A percentile compares a stretch with the other conserved stretches of the same genome.
phyloP scores from a whole-genome alignment of 2,329 filamentous ascomycete species.

The Xylariaceae sp. region DNA sequence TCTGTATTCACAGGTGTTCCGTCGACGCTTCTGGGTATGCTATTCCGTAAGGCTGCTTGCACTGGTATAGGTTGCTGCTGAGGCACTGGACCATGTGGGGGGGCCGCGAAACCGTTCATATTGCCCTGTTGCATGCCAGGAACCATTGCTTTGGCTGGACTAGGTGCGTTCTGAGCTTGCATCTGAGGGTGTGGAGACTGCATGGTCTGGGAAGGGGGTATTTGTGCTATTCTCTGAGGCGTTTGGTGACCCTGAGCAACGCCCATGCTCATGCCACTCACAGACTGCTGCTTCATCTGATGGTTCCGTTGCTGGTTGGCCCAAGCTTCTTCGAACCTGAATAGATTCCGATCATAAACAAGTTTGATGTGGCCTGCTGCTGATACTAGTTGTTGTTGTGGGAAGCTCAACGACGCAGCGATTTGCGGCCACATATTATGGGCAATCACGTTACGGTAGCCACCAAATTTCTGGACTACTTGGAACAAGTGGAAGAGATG shows the following conservation, averaged over 20 bases:
- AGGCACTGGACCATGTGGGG: conserved; percentile 39
- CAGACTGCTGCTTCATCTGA: conserved; percentile 45
- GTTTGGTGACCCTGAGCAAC: conserved; percentile 32
- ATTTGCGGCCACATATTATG: conserved; percentile 70
- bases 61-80: conserved; percentile 41
- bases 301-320: conserved; percentile 50
- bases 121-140: conserved; percentile 44
- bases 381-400: conserved; percentile 56
- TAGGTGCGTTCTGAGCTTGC: conserved; percentile 37
- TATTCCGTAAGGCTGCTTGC: conserved; percentile 45
- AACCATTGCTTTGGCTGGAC: conserved; percentile 42
- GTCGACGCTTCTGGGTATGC: conserved; percentile 48
- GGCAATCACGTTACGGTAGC: conserved; percentile 67
- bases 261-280: conserved; percentile 28
- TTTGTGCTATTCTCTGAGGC: conserved; percentile 42
- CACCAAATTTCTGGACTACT: conserved; percentile 68
- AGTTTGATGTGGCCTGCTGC: conserved; percentile 65
- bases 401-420: conserved; percentile 59
- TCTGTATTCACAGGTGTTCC: conserved; percentile 37
- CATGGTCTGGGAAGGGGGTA: conserved; percentile 39
- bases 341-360: conserved; percentile 70
- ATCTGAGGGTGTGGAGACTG: conserved; percentile 40
- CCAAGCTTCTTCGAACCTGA: conserved; percentile 70
- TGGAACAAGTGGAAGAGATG: conserved; percentile 74
- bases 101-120: conserved; percentile 46